These are phyloP conservation scores for Aquilaria sinensis DNA, from an alignment of 345 rosid species.

Conservation along the genomic window DNA sequence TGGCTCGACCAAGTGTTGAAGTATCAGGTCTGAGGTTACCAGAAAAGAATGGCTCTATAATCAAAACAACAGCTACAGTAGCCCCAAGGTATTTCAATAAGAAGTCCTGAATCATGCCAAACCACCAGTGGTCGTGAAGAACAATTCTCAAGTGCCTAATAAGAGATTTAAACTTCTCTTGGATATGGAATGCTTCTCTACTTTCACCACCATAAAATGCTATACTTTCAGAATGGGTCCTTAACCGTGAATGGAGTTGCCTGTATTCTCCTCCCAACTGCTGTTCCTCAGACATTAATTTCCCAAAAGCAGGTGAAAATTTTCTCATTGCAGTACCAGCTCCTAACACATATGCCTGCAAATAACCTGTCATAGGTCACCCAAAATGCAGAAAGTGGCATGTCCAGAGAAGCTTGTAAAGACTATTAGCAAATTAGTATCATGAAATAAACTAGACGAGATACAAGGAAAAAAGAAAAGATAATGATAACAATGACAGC, in stretches of 20 bases:
- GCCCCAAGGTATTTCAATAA: constrained; percentile 95
- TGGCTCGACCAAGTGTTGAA: constrained; percentile 91
- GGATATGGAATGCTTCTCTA: constrained; percentile 87
- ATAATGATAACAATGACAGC: neutral
- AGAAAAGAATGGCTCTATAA: constrained; percentile 94
- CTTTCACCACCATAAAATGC: constrained; percentile 97
- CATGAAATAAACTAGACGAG: neutral
- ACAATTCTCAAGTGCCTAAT: constrained; percentile 68
- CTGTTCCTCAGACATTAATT: constrained; percentile 88
- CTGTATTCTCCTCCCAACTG: constrained; percentile 99
- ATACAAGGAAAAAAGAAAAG: neutral
- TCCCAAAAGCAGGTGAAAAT: constrained; percentile 94
- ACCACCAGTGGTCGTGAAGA: constrained; percentile 99
- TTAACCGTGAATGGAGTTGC: constrained; percentile 87
- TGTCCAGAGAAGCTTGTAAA: neutral
- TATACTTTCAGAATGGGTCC: constrained; percentile 98
- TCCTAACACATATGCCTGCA: constrained; percentile 83
- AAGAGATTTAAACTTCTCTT: constrained; percentile 73
- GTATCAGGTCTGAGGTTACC: constrained; percentile 86
- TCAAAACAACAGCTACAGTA: constrained; percentile 86
- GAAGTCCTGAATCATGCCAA: constrained; percentile 99
- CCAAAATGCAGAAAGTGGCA: neutral
- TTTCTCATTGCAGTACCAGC: constrained; percentile 85
- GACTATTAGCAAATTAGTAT: neutral
- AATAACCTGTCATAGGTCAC: constrained; percentile 15